Conservation (phyloP, 139 green algal genomes). For the Ettlia oleoabundans region DNA sequence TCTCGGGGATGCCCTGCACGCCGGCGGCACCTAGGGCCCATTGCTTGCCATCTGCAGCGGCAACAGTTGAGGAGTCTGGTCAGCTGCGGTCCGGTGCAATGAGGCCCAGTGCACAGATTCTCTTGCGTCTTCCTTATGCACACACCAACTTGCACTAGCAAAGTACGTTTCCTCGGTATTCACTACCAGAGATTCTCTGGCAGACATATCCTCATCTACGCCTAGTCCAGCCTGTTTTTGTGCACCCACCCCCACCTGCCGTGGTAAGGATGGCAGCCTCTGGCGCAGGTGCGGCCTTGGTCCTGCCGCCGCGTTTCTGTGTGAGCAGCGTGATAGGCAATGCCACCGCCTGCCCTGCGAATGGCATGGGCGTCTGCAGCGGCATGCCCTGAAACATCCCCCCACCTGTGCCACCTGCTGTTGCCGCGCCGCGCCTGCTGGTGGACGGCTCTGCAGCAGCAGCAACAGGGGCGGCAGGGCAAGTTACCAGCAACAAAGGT, state of each 20-base stretch:
- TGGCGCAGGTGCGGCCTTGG: conserved; percentile 28
- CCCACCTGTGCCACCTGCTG: not conserved
- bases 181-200: too few species aligned
- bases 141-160: too few species aligned
- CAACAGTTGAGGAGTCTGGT: not conserved
- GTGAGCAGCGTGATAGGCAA: conserved; percentile 45
- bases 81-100: not conserved
- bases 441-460: conserved; percentile 11
- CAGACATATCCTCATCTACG: too few species aligned
- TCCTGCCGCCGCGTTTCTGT: conserved; percentile 43
- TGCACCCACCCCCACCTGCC: not conserved
- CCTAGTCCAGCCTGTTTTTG: too few species aligned
- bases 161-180: too few species aligned
- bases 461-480: too few species aligned
- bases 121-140: too few species aligned
- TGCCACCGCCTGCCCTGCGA: conserved; percentile 36
- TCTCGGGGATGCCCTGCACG: conserved; percentile 33
- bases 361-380: conserved; percentile 53
- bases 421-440: not conserved
- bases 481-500: too few species aligned
- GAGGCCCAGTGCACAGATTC: too few species aligned
- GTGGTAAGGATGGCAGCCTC: conserved; percentile 44
- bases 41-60: conserved; percentile 41
- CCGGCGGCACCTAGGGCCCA: conserved; percentile 45
- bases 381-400: conserved; percentile 36